Evolutionary conservation across 768 basidiomycete genomes (phyloP).

Genomic region (Nidularia sp.): DNA sequence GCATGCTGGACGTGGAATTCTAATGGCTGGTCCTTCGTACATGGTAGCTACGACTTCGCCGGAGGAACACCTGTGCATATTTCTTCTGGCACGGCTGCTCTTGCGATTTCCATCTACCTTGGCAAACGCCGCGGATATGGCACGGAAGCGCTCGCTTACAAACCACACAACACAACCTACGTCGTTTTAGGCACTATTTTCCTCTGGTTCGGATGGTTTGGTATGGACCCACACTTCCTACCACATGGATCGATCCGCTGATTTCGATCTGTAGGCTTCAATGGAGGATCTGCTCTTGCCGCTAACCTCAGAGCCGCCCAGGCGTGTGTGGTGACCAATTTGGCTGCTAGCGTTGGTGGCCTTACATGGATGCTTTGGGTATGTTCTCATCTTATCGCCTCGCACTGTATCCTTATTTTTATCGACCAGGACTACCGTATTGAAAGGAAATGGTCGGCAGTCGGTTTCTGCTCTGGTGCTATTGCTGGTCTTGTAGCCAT

Average conservation of each 20-base stretch:
- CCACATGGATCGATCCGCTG: background rate
- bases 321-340: constrained; percentile 91
- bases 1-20: constrained; percentile 97
- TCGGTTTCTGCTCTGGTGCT: constrained; percentile 95
- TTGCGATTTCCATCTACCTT: constrained; percentile 88
- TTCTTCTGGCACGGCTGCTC: constrained; percentile 85
- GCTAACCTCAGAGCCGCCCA: constrained; percentile 86
- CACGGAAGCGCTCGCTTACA: constrained; percentile 87
- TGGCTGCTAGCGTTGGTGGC: constrained; percentile 87
- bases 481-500: constrained; percentile 89
- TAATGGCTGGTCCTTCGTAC: constrained; percentile 68
- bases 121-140: constrained; percentile 91
- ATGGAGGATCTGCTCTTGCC: constrained; percentile 86
- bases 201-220: constrained; percentile 97
- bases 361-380: constrained; percentile 92
- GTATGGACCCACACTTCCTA: constrained; percentile 23
- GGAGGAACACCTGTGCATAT: constrained; percentile 98
- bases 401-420: no score
- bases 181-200: constrained; percentile 91
- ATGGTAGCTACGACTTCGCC: constrained; percentile 89
- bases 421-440: constrained; percentile 73
- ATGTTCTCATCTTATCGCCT: constrained; percentile 8
- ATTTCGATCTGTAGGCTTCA: constrained; percentile 46
- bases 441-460: constrained; percentile 89
- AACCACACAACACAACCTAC: constrained; percentile 91